These are phyloP conservation scores for Rhynchospora tenuis DNA, from an alignment of 176 grass and related monocot species.

Conservation along the genomic window DNA sequence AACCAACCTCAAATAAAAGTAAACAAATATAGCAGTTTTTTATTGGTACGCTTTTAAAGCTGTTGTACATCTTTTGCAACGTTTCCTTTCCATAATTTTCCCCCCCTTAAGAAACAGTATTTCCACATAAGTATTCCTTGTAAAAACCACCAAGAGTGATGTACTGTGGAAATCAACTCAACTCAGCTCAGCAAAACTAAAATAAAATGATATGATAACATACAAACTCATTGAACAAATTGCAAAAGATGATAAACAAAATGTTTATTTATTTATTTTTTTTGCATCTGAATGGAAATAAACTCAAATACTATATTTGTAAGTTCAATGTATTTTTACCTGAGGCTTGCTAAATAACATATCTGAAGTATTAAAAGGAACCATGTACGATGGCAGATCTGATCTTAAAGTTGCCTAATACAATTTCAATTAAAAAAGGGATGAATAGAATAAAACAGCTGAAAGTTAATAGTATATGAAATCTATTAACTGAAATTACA, in stretches of 20 bases:
- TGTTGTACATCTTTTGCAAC: background rate
- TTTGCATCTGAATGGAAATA: background rate
- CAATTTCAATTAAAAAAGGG: constrained; percentile 20
- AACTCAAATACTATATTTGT: background rate
- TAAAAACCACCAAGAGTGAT: background rate
- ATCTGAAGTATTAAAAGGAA: constrained; percentile 68
- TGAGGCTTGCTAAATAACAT: constrained; percentile 61
- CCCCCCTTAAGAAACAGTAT: background rate
- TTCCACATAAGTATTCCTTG: background rate
- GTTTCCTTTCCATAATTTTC: background rate
- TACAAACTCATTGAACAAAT: background rate
- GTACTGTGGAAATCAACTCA: background rate
- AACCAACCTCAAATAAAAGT: background rate
- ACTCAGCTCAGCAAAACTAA: background rate
- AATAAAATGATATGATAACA: background rate
- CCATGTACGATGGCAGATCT: constrained; percentile 86
- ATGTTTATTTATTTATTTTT: background rate
- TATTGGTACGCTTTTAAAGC: background rate
- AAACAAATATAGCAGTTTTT: too few relatives aligned
- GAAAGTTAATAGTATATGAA: background rate
- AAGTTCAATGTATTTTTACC: constrained; percentile 25
- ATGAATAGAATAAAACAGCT: background rate
- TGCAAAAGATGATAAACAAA: background rate
- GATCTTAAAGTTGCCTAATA: constrained; percentile 68
- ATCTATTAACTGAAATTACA: background rate